Percentiles rank a stretch among this genome's conserved stretches.
Evolutionary conservation across 805 yeast species (phyloP).

Genomic region (Schizosaccharomyces octosporus): DNA sequence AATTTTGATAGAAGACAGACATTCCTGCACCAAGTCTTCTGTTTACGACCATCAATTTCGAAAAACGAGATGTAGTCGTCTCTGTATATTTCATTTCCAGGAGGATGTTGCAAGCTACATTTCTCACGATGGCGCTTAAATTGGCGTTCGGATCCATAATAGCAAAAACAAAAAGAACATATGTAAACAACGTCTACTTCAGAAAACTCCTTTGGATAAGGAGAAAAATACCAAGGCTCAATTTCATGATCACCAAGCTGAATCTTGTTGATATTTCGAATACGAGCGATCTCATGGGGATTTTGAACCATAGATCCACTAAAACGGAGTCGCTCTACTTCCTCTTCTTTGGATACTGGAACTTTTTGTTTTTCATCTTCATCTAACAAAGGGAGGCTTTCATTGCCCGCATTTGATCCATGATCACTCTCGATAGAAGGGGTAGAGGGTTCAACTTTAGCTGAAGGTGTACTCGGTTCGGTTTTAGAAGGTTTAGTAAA

Average conservation of each 20-base stretch:
- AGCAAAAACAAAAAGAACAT: conserved; percentile 73
- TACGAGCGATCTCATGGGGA: conserved; percentile 64
- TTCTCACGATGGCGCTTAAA: conserved; percentile 78
- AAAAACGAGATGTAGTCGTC: conserved; percentile 83
- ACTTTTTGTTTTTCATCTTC: conserved; percentile 22
- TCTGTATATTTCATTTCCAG: conserved; percentile 91
- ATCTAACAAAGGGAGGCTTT: conserved; percentile 64
- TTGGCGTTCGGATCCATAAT: conserved; percentile 71
- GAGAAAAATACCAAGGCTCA: conserved; percentile 97
- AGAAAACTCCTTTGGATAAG: conserved; percentile 83
- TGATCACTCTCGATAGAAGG: conserved; percentile 6
- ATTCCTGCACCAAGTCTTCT: conserved; percentile 92
- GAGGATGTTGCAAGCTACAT: conserved; percentile 82
- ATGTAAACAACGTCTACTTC: conserved; percentile 77
- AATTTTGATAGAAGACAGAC: conserved; percentile 71
- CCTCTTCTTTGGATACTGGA: conserved; percentile 60
- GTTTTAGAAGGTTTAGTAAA: conserved; percentile 9
- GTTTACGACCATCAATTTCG: conserved; percentile 91
- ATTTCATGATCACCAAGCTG: conserved; percentile 75
- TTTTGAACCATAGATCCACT: conserved; percentile 96
- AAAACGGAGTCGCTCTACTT: conserved; percentile 71
- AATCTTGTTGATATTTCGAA: conserved; percentile 54
- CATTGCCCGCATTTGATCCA: conserved; percentile 27
- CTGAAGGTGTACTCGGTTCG: conserved; percentile 9
- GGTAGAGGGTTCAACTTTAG: conserved; percentile 11